Evolutionary conservation across 1,284 basidiomycete species (phyloP), one percentile per base, ranked within the genome.

Genomic region (Sporisorium graminicola): DNA sequence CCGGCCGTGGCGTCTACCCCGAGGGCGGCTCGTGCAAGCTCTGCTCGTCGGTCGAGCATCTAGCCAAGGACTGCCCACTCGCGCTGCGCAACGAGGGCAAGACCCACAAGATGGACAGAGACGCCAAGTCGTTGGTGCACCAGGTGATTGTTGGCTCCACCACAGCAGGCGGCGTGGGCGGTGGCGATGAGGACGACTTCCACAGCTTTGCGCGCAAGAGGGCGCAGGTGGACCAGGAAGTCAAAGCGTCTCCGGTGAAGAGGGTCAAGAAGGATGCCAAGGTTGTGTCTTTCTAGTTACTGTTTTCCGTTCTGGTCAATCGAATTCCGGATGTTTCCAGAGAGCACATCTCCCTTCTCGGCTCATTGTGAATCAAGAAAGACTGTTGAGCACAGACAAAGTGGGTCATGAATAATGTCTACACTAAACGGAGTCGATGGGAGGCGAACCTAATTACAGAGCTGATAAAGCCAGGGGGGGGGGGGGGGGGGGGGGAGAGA

Each of bases 21-120:
- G 92, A 95, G 74, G 95, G 95, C 24, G 95, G 95, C 3, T 95
- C 94, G 84, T 98, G 95, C 84, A 96, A 94, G 82, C 88, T 97
- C 12, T 98, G 95, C 83, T 90, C 91, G 4, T 90, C 92, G 56
- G 94, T 91, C 4, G 89, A 91, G 1, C 95, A 97, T 87, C 89
- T 96, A 12, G 94, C 94, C 0, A 92, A 90, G 80, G 90, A 96
- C 85, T 98, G 95, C 84, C 88, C 87, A 31, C 85, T 92, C 65
- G 86, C 91, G 61, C 89, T 89, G 81, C 87, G 89, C 83, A 90
- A 44, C 35, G 72, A 72, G 37, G 57, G 60, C 6, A 63, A 65
- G 52, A 56, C 24, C n/a, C 55, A 58, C 31, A 72, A 52, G 22
- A 42, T 49, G 24, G 78, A 65, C n/a, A 63, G 40, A 29, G 53